Percentiles rank a stretch among this genome's conserved stretches.
These are phyloP conservation scores for Mycotypha africana DNA, from an alignment of 371 early-diverging fungal genomes.

Conservation along the genomic window DNA sequence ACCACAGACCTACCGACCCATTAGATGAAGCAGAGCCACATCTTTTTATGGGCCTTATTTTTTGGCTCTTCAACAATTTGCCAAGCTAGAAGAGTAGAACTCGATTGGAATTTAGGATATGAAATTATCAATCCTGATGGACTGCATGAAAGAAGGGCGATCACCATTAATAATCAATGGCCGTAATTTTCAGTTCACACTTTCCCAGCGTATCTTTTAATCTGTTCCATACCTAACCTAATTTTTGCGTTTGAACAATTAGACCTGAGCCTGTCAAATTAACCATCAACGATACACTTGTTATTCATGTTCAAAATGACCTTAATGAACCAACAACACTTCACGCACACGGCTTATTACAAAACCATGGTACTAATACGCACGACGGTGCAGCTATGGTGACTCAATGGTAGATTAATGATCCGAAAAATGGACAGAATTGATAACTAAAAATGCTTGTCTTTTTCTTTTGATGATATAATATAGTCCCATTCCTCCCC, in stretches of 20 bases:
- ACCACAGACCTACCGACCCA: no score
- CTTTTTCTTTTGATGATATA: no score
- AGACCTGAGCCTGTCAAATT: constrained; percentile 40
- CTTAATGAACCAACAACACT: constrained; percentile 48
- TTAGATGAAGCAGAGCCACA: no score
- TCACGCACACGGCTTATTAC: constrained; percentile 68
- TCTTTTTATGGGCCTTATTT: not conserved
- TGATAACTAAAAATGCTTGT: no score
- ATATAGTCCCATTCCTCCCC: constrained; percentile 25
- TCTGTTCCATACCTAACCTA: not conserved
- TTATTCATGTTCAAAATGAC: constrained; percentile 49
- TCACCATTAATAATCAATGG: constrained; percentile 70
- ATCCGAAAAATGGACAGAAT: no score
- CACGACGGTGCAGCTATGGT: constrained; percentile 60
- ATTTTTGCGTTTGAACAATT: no score
- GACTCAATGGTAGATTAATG: constrained; percentile 50
- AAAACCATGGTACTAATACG: constrained; percentile 43
- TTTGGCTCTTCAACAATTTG: constrained; percentile 1
- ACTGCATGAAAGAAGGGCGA: constrained; percentile 51
- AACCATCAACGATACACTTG: constrained; percentile 47
- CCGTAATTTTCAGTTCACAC: constrained; percentile 61
- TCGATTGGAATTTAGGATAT: constrained; percentile 68
- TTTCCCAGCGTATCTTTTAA: no score
- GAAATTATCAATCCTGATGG: constrained; percentile 66
- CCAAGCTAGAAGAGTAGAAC: constrained; percentile 43